Evolutionary conservation across 2,329 filamentous ascomycete species (phyloP).

Genomic region (Sphaerulina musiva): DNA sequence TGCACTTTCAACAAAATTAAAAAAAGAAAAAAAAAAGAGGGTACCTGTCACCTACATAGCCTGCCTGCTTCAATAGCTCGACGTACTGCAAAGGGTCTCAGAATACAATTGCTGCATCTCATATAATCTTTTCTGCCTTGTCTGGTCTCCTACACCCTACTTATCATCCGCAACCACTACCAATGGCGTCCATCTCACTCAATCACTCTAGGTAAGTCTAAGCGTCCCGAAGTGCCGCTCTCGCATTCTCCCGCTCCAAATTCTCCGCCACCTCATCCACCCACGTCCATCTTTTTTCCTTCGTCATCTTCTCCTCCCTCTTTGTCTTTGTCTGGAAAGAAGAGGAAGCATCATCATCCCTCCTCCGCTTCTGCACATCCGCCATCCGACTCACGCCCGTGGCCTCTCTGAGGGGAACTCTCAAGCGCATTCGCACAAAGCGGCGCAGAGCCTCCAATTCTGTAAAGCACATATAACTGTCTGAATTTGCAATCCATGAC

Average conservation of each 20-base stretch:
- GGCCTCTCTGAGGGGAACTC: neutral
- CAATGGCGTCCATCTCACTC: too few relatives aligned
- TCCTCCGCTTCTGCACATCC: neutral
- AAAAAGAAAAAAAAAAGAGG: too few relatives aligned
- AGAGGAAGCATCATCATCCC: neutral
- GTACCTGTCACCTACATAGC: too few relatives aligned
- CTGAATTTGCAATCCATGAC: conserved; percentile 21
- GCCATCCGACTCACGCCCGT: neutral
- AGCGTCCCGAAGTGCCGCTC: neutral
- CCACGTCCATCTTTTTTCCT: neutral
- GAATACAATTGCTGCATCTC: too few relatives aligned
- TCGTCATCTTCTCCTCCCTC: neutral
- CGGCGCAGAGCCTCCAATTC: conserved; percentile 14
- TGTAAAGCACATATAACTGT: conserved; percentile 28
- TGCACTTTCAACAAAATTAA: too few relatives aligned
- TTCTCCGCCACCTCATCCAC: neutral
- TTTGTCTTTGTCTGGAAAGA: neutral
- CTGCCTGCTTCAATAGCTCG: too few relatives aligned
- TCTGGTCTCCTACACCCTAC: too few relatives aligned
- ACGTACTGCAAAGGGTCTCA: too few relatives aligned
- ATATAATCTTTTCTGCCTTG: too few relatives aligned
- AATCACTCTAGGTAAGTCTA: neutral
- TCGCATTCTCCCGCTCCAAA: neutral
- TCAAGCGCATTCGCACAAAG: conserved; percentile 18
- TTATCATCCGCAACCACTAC: too few relatives aligned